These are phyloP conservation scores for Trichoderma sp. DNA, from an alignment of 2,329 filamentous ascomycete species.

Conservation along the genomic window DNA sequence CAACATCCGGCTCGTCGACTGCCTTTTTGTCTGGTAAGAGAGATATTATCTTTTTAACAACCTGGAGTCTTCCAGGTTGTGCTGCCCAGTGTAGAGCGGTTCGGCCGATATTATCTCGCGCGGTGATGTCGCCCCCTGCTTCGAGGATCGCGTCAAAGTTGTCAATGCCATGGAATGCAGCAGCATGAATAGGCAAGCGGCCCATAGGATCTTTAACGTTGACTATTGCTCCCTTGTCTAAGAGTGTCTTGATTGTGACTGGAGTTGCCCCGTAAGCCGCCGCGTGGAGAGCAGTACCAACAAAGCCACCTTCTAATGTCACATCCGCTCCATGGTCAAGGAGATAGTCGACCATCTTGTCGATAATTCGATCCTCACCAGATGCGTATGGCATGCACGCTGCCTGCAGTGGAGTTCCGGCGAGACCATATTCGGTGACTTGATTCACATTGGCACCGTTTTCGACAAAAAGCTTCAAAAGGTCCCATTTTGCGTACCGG, in stretches of 20 bases:
- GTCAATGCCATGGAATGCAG: conserved; percentile 14
- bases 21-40: conserved; percentile 11
- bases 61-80: conserved; percentile 11
- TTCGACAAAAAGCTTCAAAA: conserved; percentile 9
- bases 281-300: conserved; percentile 21
- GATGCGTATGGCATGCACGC: not conserved
- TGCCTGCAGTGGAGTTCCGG: conserved; percentile 14
- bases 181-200: conserved; percentile 15
- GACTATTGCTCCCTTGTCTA: conserved; percentile 20
- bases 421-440: not conserved
- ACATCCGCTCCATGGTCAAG: conserved; percentile 23
- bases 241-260: conserved; percentile 20
- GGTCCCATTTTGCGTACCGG: not conserved
- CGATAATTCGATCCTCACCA: conserved; percentile 15
- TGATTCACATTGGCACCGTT: conserved; percentile 18
- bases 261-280: conserved; percentile 21
- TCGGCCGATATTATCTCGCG: conserved; percentile 7
- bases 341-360: conserved; percentile 25
- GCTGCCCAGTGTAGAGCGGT: conserved; percentile 19
- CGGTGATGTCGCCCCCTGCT: conserved; percentile 12
- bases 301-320: conserved; percentile 21
- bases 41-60: conserved; percentile 10
- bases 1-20: conserved; percentile 11
- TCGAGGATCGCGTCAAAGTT: conserved; percentile 18
- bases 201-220: not conserved